Evolutionary conservation across 768 basidiomycete genomes (phyloP).

Genomic region (Suillus paluster): DNA sequence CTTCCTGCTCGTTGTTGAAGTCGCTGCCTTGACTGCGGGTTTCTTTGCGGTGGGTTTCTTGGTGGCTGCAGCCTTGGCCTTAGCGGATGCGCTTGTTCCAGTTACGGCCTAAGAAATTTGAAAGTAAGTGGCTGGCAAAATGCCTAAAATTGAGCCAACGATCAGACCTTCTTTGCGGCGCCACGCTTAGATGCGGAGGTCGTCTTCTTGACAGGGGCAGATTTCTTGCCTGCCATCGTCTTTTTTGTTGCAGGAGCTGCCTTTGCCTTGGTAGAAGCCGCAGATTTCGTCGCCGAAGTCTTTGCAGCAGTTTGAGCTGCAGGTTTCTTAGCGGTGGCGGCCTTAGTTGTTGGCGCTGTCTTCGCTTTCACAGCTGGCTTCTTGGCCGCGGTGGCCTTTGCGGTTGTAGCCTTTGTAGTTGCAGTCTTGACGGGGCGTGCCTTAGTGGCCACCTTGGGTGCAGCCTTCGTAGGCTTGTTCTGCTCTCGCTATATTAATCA

Average conservation of each 20-base stretch:
- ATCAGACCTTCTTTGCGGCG: slow-evolving; percentile 64
- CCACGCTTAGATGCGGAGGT: slow-evolving; percentile 50
- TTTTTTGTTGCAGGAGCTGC: slow-evolving; percentile 36
- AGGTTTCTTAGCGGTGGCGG: slow-evolving; percentile 46
- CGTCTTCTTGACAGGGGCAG: slow-evolving; percentile 44
- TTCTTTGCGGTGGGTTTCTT: slow-evolving; percentile 41
- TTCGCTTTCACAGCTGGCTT: slow-evolving; percentile 42
- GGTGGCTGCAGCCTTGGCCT: slow-evolving; percentile 31
- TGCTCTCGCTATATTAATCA: slow-evolving; percentile 16
- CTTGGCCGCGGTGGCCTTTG: slow-evolving; percentile 28
- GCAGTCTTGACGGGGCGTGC: slow-evolving; percentile 33
- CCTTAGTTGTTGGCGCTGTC: slow-evolving; percentile 32
- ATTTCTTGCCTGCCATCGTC: slow-evolving; percentile 36
- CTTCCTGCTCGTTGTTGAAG: slow-evolving; percentile 24
- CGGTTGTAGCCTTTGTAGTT: slow-evolving; percentile 25
- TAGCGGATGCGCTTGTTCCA: slow-evolving; percentile 48
- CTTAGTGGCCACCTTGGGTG: slow-evolving; percentile 28
- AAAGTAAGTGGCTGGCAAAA: background rate
- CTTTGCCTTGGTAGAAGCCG: slow-evolving; percentile 27
- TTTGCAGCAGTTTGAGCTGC: slow-evolving; percentile 41
- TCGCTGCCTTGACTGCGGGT: slow-evolving; percentile 15
- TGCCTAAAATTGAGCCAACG: background rate
- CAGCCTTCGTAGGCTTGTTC: slow-evolving; percentile 39
- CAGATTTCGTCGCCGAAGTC: slow-evolving; percentile 19
- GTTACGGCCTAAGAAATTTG: slow-evolving; percentile 50